Conservation (phyloP, 1,139 yeast species). For the Pneumocystis sp. region DNA sequence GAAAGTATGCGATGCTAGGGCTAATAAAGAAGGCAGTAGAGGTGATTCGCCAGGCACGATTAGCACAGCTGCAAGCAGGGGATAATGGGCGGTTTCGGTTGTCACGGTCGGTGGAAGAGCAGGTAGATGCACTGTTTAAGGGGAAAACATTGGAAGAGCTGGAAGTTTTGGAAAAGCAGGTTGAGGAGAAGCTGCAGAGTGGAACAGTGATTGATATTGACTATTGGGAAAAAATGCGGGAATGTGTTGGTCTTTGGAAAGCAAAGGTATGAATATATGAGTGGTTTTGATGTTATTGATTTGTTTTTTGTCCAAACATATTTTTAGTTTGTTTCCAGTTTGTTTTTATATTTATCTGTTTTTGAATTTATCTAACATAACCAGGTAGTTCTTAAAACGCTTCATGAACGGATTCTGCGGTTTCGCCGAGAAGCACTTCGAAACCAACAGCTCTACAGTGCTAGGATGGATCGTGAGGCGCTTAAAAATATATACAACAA, state of each 20-base stretch:
- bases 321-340: too few relatives aligned
- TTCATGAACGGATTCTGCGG: not conserved
- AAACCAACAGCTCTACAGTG: not conserved
- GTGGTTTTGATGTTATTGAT: too few relatives aligned
- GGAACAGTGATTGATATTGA: constrained; percentile 20
- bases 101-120: not conserved
- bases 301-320: too few relatives aligned
- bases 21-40: constrained; percentile 7
- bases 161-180: constrained; percentile 17
- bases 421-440: not conserved
- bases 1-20: not conserved
- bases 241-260: constrained; percentile 18
- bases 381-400: not conserved
- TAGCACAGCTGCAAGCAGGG: constrained; percentile 17
- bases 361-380: too few relatives aligned
- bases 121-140: constrained; percentile 19
- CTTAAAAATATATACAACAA: not conserved
- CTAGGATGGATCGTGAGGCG: not conserved
- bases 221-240: constrained; percentile 23
- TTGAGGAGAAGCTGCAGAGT: constrained; percentile 17
- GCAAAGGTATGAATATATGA: constrained; percentile 14
- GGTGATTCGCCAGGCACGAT: constrained; percentile 6
- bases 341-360: too few relatives aligned
- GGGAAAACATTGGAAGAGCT: constrained; percentile 20
- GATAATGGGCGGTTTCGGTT: constrained; percentile 16